phyloP scores from a whole-genome alignment of 1,284 basidiomycete genomes.

The Ganoderma meredithae region DNA sequence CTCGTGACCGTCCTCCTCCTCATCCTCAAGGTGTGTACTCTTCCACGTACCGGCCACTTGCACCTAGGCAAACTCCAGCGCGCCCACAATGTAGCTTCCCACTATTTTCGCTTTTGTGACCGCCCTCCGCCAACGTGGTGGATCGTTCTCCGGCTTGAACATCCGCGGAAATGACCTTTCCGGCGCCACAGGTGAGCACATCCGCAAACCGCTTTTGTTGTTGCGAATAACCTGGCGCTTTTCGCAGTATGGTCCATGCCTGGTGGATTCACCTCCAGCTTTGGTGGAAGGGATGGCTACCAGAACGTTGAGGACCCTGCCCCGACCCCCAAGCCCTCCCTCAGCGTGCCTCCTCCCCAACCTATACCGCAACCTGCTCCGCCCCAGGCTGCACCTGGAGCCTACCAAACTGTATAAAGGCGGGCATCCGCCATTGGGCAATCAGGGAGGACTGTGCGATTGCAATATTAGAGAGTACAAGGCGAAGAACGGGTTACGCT shows the following conservation, averaged over 20 bases:
- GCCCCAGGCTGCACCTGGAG: conserved; percentile 45
- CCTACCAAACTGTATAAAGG: conserved; percentile 59
- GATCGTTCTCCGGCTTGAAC: conserved; percentile 65
- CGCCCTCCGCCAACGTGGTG: conserved; percentile 68
- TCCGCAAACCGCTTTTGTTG: not conserved
- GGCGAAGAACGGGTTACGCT: not conserved
- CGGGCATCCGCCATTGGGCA: not conserved
- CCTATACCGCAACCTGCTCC: conserved; percentile 36
- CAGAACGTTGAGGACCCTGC: conserved; percentile 75
- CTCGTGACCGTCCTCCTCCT: conserved; percentile 66
- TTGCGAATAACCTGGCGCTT: not conserved
- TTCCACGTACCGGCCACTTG: not conserved
- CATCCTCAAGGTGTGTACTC: conserved; percentile 64
- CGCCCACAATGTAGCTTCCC: conserved; percentile 48
- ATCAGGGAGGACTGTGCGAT: not conserved
- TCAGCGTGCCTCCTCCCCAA: conserved; percentile 38
- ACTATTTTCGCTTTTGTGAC: conserved; percentile 64
- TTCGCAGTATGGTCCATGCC: conserved; percentile 85
- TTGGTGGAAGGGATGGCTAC: conserved; percentile 65
- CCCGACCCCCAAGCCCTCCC: conserved; percentile 43
- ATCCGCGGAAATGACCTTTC: conserved; percentile 58
- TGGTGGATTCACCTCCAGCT: conserved; percentile 70
- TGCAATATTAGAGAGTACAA: not conserved
- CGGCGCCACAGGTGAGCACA: conserved; percentile 67
- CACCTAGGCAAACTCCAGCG: not conserved